A percentile compares a stretch with the other conserved stretches of the same genome.
Evolutionary conservation across 2,329 filamentous ascomycete genomes (phyloP).

Genomic region (Elsinoe perseae): DNA sequence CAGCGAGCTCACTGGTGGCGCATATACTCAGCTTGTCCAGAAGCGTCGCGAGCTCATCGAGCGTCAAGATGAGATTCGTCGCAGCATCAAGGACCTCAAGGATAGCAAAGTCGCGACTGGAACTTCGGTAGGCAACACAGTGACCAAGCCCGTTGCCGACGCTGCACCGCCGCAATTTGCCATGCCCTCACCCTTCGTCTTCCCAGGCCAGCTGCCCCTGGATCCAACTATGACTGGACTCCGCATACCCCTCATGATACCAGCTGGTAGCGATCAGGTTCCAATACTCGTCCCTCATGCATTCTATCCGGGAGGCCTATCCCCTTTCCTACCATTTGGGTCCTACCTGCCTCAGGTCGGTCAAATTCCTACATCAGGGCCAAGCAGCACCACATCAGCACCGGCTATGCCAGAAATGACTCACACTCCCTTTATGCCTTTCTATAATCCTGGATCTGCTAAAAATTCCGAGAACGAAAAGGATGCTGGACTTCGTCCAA

Average conservation of each 20-base stretch:
- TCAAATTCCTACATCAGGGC: not conserved
- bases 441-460: not conserved
- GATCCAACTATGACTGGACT: not conserved
- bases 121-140: not conserved
- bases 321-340: constrained; percentile 1
- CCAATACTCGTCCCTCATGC: not conserved
- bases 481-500: not conserved
- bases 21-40: constrained; percentile 27
- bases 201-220: not conserved
- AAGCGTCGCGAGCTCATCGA: constrained; percentile 30
- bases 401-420: not conserved
- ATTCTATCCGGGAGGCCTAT: not conserved
- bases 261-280: not conserved
- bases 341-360: not conserved
- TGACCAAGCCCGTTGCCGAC: not conserved
- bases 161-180: constrained; percentile 5
- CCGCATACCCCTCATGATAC: constrained; percentile 7
- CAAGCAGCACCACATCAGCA: not conserved
- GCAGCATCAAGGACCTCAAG: constrained; percentile 29
- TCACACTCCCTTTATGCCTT: not conserved
- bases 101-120: constrained; percentile 16
- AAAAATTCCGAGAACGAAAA: constrained; percentile 8
- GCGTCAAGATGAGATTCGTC: constrained; percentile 30
- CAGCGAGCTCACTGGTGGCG: constrained; percentile 26
- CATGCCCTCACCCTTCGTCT: constrained; percentile 11